Evolutionary conservation across 345 rosid species (phyloP).

Genomic region (Hibiscus syriacus): DNA sequence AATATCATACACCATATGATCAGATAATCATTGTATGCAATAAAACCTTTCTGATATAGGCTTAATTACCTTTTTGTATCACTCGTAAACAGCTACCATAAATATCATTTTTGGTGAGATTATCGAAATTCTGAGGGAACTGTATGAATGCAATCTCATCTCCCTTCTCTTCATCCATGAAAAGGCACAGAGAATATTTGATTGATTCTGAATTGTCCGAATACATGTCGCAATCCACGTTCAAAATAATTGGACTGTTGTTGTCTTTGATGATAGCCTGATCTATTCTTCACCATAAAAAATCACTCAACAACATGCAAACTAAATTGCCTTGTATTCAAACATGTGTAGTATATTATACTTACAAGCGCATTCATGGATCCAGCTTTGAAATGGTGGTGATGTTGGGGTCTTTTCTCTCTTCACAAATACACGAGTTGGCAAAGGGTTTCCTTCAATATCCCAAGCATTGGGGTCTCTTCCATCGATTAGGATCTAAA

Average conservation of each 20-base stretch:
- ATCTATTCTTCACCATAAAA: background rate
- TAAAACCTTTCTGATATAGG: background rate
- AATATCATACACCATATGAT: no score
- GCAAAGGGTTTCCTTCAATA: background rate
- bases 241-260: background rate
- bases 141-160: background rate
- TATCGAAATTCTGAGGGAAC: background rate
- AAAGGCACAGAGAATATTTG: background rate
- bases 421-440: background rate
- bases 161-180: constrained; percentile 3
- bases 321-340: no score
- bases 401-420: background rate
- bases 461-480: constrained; percentile 2
- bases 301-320: no score
- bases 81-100: background rate
- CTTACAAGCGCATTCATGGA: constrained; percentile 8
- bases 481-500: background rate
- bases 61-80: background rate
- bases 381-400: constrained; percentile 8
- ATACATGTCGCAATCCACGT: background rate
- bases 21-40: background rate
- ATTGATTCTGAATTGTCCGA: background rate
- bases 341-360: no score
- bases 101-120: background rate
- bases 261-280: background rate